Evolutionary conservation across 2,329 filamentous ascomycete genomes (phyloP).

Genomic region (Cladobotryum mycophilum): DNA sequence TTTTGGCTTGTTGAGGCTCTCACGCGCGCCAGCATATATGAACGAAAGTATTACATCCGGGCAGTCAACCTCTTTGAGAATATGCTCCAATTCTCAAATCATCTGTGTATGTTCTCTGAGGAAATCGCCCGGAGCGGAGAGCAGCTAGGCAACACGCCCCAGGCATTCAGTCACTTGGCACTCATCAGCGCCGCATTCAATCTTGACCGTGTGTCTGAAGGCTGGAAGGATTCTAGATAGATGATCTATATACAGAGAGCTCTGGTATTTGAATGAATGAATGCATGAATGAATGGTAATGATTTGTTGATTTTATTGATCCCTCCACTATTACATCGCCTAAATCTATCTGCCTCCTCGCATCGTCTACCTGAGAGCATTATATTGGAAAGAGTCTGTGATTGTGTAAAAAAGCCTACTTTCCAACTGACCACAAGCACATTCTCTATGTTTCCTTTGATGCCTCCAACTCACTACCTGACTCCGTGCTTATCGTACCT

Average conservation of each 20-base stretch:
- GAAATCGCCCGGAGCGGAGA: slow-evolving; percentile 70
- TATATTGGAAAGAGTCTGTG: background rate
- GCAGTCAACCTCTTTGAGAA: slow-evolving; percentile 71
- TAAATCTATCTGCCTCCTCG: too few relatives aligned
- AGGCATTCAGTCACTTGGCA: slow-evolving; percentile 71
- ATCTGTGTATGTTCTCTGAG: slow-evolving; percentile 72
- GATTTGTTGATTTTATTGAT: too few relatives aligned
- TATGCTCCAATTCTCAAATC: slow-evolving; percentile 70
- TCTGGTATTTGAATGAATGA: background rate
- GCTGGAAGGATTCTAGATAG: slow-evolving; percentile 11
- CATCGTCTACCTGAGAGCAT: too few relatives aligned
- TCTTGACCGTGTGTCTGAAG: slow-evolving; percentile 47
- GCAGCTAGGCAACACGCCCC: slow-evolving; percentile 73
- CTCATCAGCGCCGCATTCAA: slow-evolving; percentile 75
- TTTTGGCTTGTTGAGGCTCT: slow-evolving; percentile 79
- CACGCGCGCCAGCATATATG: slow-evolving; percentile 60
- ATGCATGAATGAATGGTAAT: background rate
- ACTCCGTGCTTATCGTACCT: background rate
- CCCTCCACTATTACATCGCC: too few relatives aligned
- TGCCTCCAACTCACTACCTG: background rate
- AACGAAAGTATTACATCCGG: slow-evolving; percentile 54
- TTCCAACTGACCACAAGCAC: too few relatives aligned
- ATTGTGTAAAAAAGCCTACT: background rate
- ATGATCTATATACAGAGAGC: background rate
- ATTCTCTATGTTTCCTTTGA: background rate